Base-by-base conservation (phyloP, 148 eudicot genomes). In the Selenicereus undatus region DNA sequence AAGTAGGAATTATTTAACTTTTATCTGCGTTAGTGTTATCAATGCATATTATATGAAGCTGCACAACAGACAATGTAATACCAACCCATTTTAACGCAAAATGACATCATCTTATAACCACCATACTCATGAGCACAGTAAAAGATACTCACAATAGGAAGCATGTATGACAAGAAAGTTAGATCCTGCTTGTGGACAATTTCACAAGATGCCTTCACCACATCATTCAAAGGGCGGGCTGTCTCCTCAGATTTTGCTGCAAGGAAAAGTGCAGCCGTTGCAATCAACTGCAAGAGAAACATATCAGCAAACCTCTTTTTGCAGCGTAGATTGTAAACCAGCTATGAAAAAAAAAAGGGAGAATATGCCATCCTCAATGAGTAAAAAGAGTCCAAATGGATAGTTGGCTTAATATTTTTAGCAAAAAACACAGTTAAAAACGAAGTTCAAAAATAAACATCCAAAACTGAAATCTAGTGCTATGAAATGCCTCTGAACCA, bases 181-280 rank as follows among this genome's bases (percentile, higher is more conserved):
- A 92, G 80, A 78, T 91, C 91, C 85, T 91, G 93, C 80, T 90
- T 91, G 85, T 94, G 94, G 74, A 87, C 75, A 84, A 90, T 86
- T 90, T 97, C 99, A 89, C 92, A 86, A 27, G 99, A 92, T 24
- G 88, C 88, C 85, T 86, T 91, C 85, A 97, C 71, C 54, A 97
- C 97, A 80, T 89, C 89, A 81, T 94, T 94, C 83, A 97, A 84
- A 72, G 98, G 91, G 42, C 97, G 86, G 62, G 89, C 74, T 29
- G 99, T 92, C 91, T 97, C 99, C 86, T 97, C 99, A 58, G 93
- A 92, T 84, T 97, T 97, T 43, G 95, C 91, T 76, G 98, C 89
- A 84, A 97, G 92, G 85, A 97, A 97, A 78, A 97, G 95, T 62
- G 91, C 87, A 83, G 99, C 99, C 79, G 98, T 89, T 75, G 98